These are phyloP conservation scores for Perkinsus chesapeaki DNA, from an alignment of 169 alveolate genomes.

Conservation along the genomic window DNA sequence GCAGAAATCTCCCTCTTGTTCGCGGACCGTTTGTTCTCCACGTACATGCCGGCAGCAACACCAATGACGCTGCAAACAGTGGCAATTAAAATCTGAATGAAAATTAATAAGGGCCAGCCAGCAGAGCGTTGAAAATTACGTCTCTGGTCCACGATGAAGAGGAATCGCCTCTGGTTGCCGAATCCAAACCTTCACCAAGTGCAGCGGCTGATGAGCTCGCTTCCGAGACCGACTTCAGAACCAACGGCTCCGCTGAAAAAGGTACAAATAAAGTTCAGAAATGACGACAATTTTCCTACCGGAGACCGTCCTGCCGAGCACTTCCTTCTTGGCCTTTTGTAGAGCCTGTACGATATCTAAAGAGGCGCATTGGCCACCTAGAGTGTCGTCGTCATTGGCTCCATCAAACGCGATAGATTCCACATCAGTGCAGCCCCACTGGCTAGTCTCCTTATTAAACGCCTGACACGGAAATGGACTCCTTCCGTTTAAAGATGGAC, in stretches of 20 bases:
- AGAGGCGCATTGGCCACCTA: not conserved
- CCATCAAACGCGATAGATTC: not conserved
- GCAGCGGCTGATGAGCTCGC: not conserved
- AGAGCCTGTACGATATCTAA: not conserved
- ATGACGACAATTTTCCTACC: too few species aligned
- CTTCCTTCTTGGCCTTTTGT: not conserved
- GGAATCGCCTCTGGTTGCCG: not conserved
- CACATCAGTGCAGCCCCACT: not conserved
- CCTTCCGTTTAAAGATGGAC: not conserved
- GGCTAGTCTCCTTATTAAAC: not conserved
- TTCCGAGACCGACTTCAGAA: not conserved
- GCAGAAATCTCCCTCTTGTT: not conserved
- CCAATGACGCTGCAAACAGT: not conserved
- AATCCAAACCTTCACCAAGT: not conserved
- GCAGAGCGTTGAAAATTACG: not conserved
- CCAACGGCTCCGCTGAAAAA: not conserved
- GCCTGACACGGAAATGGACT: not conserved
- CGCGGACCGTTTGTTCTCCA: not conserved
- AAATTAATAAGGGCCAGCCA: not conserved
- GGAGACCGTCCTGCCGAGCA: not conserved
- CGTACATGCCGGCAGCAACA: not conserved
- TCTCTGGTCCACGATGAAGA: not conserved
- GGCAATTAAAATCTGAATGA: not conserved
- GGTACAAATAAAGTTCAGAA: too few species aligned
- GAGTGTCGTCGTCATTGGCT: not conserved